Conservation (phyloP, 2,329 filamentous ascomycete genomes). For the Aspergillus ochraceoroseus region DNA sequence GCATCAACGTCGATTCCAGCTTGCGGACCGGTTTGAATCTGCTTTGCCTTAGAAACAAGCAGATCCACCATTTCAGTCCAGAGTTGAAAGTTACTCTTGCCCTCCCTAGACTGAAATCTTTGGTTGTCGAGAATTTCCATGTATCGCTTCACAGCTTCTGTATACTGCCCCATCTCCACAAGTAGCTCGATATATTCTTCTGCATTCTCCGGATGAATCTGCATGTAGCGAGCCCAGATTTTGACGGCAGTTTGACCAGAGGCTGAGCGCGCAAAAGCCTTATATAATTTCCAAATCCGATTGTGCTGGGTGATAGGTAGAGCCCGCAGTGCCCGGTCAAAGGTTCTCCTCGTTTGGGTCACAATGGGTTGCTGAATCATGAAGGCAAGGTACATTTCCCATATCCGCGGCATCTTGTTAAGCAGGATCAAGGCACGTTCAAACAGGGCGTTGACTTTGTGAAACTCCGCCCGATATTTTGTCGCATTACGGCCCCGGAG, state of each 20-base stretch:
- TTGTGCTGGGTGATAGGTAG: conserved; percentile 93
- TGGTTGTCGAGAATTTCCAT: conserved; percentile 89
- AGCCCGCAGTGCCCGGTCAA: conserved; percentile 86
- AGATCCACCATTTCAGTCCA: conserved; percentile 98
- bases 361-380: conserved; percentile 87
- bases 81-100: conserved; percentile 90
- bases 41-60: conserved; percentile 81
- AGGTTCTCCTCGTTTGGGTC: conserved; percentile 77
- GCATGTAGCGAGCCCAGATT: conserved; percentile 94
- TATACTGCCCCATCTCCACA: conserved; percentile 74
- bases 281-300: conserved; percentile 88
- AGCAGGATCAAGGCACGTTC: conserved; percentile 86
- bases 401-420: conserved; percentile 98
- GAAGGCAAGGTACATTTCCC: conserved; percentile 95
- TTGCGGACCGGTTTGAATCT: conserved; percentile 75
- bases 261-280: conserved; percentile 84
- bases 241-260: conserved; percentile 85
- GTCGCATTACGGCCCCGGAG: conserved; percentile 77
- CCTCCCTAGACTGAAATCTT: conserved; percentile 84
- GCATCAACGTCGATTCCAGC: conserved; percentile 83
- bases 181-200: conserved; percentile 94
- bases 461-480: conserved; percentile 71
- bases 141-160: conserved; percentile 84
- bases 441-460: conserved; percentile 91
- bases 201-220: conserved; percentile 89